phyloP scores from a whole-genome alignment of 306 rosid species.

The Ochetophila trinervis region DNA sequence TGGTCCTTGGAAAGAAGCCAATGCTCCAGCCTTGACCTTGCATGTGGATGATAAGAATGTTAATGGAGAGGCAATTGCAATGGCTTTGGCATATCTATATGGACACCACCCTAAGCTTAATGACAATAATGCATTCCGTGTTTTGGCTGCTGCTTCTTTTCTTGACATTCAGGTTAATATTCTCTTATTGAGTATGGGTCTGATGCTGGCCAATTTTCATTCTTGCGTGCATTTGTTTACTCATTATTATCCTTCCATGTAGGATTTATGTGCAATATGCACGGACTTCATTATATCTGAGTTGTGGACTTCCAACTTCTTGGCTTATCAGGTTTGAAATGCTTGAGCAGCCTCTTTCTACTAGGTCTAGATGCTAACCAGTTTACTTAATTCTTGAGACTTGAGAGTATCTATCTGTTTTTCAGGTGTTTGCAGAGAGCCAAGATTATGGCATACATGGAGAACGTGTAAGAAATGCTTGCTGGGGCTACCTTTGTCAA shows the following conservation, averaged over 20 bases:
- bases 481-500: slow-evolving; percentile 99
- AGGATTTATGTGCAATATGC: slow-evolving; percentile 95
- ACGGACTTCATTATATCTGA: slow-evolving; percentile 93
- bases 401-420: slow-evolving; percentile 25
- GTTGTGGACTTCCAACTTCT: slow-evolving; percentile 94
- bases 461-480: slow-evolving; percentile 92
- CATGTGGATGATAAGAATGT: slow-evolving; percentile 88
- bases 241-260: slow-evolving; percentile 21
- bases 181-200: background rate
- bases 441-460: slow-evolving; percentile 97
- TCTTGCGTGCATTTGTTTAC: slow-evolving; percentile 15
- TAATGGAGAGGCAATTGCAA: slow-evolving; percentile 78
- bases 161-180: slow-evolving; percentile 89
- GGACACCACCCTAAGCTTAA: slow-evolving; percentile 93
- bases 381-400: slow-evolving; percentile 23
- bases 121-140: slow-evolving; percentile 90
- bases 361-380: background rate
- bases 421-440: slow-evolving; percentile 88
- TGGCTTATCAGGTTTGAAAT: slow-evolving; percentile 83
- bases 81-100: slow-evolving; percentile 85
- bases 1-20: slow-evolving; percentile 99
- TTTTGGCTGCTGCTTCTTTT: slow-evolving; percentile 95
- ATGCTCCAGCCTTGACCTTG: slow-evolving; percentile 68
- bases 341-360: slow-evolving; percentile 34
- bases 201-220: background rate